A percentile compares a stretch with the other conserved stretches of the same genome.
Conservation (phyloP, 768 basidiomycete species). For the Xerocomellus intermedius region DNA sequence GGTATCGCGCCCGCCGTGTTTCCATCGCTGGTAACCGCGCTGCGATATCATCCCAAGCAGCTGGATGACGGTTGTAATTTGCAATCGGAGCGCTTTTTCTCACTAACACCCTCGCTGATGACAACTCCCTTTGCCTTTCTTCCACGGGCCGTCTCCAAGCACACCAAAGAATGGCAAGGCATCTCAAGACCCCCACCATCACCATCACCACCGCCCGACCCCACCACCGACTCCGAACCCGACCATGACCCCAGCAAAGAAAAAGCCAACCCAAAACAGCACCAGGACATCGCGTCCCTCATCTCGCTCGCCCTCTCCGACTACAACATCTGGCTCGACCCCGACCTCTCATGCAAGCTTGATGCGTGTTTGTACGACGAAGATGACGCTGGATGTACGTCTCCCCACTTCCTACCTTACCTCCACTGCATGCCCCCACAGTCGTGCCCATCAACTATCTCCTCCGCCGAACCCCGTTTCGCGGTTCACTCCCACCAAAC, state of each 20-base stretch:
- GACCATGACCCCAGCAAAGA: too few species aligned
- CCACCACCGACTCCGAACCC: too few species aligned
- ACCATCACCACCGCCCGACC: too few species aligned
- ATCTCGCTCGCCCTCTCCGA: constrained; percentile 66
- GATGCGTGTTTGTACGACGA: constrained; percentile 31
- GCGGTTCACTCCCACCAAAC: constrained; percentile 11
- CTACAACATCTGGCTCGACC: constrained; percentile 63
- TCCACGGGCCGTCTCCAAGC: constrained; percentile 46
- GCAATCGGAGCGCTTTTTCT: constrained; percentile 9
- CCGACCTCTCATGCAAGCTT: constrained; percentile 50
- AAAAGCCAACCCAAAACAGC: constrained; percentile 19
- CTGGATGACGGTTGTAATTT: constrained; percentile 27
- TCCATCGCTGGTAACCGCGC: constrained; percentile 20
- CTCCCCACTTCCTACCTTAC: background rate
- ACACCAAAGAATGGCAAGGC: constrained; percentile 26
- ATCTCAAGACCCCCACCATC: too few species aligned
- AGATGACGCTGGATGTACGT: constrained; percentile 51
- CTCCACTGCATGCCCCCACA: constrained; percentile 21
- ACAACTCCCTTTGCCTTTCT: too few species aligned
- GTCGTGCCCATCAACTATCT: constrained; percentile 62
- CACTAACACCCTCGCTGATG: constrained; percentile 34
- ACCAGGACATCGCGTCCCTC: constrained; percentile 49
- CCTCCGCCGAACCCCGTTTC: constrained; percentile 37
- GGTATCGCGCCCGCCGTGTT: constrained; percentile 19
- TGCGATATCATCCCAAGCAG: constrained; percentile 15